Evolutionary conservation across 805 yeast species (phyloP), one percentile per base, ranked within the genome.

Genomic region (Saturnispora ahearnii): DNA sequence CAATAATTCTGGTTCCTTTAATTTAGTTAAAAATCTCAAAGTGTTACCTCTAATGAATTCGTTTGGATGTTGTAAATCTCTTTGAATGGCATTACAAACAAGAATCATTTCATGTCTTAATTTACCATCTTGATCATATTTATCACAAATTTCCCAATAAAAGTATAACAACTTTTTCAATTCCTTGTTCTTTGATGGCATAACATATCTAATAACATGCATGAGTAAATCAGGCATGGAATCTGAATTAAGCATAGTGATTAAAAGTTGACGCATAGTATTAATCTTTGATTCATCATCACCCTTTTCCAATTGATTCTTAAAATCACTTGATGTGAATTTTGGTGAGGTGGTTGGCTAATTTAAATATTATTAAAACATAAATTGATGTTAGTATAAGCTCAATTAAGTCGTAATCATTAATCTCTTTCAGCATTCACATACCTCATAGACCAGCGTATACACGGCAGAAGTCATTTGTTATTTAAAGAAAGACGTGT

Each of bases 71-170:
- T 90, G 97, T 59, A 93, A 77, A 66, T 93, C 99, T 67, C 89
- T 90, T 68, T 93, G 95, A 62, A 93, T 88, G 48, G 98, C 96
- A 67, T 95, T 95, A 73, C 98, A 93, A 46, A 91, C 98, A 56
- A 93, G 79, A 68, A 95, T 91, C 98, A 93, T 93, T 71, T 93
- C 99, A 67, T 91, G 98, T 70, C 87, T 87, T 75, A 95, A 78
- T 66, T 87, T 88, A 4, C 98, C 98, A 48, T 84, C 84, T 34
- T 76, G 73, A 59, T 88, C 95, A 57, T 84, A 73, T 69, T 95
- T 95, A 50, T 96, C 95, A 64, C 96, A 95, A 50, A 91, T 87
- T 68, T 93, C 99, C 98, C 98, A 93, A 73, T 93, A 93, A 61
- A 88, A 87, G 62, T 91, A 93, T 55, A 95, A 73, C 63, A 93